Evolutionary conservation across 83 land plant species (phyloP).

Genomic region (Larix sibirica): DNA sequence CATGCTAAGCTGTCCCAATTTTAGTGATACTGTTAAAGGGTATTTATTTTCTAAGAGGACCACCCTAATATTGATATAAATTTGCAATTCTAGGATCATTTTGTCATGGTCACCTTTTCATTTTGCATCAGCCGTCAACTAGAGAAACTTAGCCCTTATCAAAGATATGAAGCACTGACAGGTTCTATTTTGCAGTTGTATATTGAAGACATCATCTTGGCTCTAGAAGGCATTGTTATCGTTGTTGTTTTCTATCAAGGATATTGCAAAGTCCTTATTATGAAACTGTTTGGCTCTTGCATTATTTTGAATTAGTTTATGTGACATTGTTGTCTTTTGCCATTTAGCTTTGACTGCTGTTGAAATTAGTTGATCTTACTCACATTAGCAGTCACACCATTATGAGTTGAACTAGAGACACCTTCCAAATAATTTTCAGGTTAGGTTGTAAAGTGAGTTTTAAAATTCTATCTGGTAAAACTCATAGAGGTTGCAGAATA

Average conservation of each 20-base stretch:
- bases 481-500: too few species aligned
- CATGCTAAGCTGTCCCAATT: neutral
- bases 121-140: neutral
- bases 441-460: too few species aligned
- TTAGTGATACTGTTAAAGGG: neutral
- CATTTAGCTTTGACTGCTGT: neutral
- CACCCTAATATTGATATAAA: neutral
- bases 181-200: neutral
- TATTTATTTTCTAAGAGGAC: neutral
- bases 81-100: neutral
- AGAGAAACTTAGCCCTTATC: slow-evolving; percentile 1
- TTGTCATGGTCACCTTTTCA: too few species aligned
- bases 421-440: too few species aligned
- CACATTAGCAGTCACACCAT: too few species aligned
- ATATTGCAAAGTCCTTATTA: neutral
- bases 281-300: neutral
- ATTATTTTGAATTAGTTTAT: neutral
- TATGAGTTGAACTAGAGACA: too few species aligned
- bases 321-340: neutral
- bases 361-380: neutral
- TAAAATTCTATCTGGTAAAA: too few species aligned
- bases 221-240: neutral
- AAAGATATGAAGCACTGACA: neutral
- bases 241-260: neutral
- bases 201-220: neutral